Evolutionary conservation across 352 stramenopile genomes (phyloP).

Genomic region (Globisporangium alternatum): DNA sequence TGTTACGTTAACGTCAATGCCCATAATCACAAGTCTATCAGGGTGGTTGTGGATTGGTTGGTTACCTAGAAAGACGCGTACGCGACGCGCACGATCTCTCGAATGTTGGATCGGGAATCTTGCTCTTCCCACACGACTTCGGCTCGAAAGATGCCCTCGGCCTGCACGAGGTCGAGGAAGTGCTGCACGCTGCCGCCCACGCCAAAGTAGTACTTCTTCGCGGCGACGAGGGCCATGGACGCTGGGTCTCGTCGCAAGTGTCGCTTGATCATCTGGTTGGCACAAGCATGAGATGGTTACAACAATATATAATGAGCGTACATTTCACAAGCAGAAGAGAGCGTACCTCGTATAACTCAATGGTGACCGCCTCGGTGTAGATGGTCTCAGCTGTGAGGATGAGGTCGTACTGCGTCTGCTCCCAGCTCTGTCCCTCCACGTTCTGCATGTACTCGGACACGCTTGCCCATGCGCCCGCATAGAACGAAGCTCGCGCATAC

Average conservation of each 20-base stretch:
- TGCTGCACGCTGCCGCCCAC: conserved; percentile 86
- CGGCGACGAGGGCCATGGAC: conserved; percentile 62
- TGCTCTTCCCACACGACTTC: conserved; percentile 68
- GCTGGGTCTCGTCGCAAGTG: conserved; percentile 44
- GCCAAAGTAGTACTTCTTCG: conserved; percentile 89
- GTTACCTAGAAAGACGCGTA: conserved; percentile 16
- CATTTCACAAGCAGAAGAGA: neutral
- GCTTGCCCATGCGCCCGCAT: conserved; percentile 69
- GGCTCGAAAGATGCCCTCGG: conserved; percentile 45
- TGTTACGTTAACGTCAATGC: neutral
- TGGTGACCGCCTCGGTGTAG: conserved; percentile 75
- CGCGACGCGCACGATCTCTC: conserved; percentile 70
- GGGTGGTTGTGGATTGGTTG: neutral
- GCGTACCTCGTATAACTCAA: conserved; percentile 66
- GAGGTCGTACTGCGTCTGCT: conserved; percentile 61
- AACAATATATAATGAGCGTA: neutral
- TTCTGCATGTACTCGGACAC: conserved; percentile 54
- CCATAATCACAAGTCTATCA: neutral
- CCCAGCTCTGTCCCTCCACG: conserved; percentile 25
- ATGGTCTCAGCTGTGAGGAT: conserved; percentile 85
- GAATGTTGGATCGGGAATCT: conserved; percentile 77
- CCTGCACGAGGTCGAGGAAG: conserved; percentile 58
- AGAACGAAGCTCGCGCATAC: conserved; percentile 55
- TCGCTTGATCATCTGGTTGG: conserved; percentile 63
- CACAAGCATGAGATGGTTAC: neutral